A percentile compares a stretch with the other conserved stretches of the same genome.
phyloP scores from a whole-genome alignment of 441 rosid species.

The Isatis lusitanica region DNA sequence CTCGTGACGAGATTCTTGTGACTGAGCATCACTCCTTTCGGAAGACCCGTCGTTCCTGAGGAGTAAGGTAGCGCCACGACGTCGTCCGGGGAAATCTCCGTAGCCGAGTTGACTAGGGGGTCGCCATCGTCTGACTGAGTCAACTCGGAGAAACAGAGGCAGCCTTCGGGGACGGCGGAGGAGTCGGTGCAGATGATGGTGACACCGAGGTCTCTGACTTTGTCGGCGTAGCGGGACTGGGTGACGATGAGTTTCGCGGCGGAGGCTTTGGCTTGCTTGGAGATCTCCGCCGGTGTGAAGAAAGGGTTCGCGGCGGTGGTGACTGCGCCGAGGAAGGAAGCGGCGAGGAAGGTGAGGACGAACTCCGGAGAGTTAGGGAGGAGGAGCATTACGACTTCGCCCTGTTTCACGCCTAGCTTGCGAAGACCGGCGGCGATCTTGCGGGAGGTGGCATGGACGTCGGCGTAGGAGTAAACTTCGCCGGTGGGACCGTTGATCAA shows the following conservation, averaged over 20 bases:
- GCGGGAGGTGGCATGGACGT: slow-evolving; percentile 38
- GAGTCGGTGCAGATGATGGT: slow-evolving; percentile 28
- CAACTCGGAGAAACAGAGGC: slow-evolving; percentile 39
- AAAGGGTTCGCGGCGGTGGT: slow-evolving; percentile 45
- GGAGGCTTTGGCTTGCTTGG: slow-evolving; percentile 41
- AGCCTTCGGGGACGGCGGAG: slow-evolving; percentile 27
- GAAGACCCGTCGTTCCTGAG: slow-evolving; percentile 51
- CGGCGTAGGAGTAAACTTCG: slow-evolving; percentile 30
- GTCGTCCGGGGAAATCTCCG: slow-evolving; percentile 36
- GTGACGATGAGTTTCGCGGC: slow-evolving; percentile 38
- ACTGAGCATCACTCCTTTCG: slow-evolving; percentile 50
- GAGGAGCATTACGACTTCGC: slow-evolving; percentile 42
- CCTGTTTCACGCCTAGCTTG: slow-evolving; percentile 35
- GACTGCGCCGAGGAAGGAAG: slow-evolving; percentile 39
- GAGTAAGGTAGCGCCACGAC: slow-evolving; percentile 49
- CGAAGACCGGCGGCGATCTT: slow-evolving; percentile 34
- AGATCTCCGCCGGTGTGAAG: slow-evolving; percentile 41
- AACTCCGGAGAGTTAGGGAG: slow-evolving; percentile 42
- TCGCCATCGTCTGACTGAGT: slow-evolving; percentile 17
- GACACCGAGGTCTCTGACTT: slow-evolving; percentile 31
- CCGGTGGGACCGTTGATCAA: slow-evolving; percentile 42
- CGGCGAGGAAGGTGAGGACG: slow-evolving; percentile 40
- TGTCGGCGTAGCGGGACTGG: slow-evolving; percentile 26
- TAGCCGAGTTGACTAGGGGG: neutral
- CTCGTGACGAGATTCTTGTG: slow-evolving; percentile 48